Conservation (phyloP, 495 filamentous ascomycete genomes). For the Hypoxylon rickii region DNA sequence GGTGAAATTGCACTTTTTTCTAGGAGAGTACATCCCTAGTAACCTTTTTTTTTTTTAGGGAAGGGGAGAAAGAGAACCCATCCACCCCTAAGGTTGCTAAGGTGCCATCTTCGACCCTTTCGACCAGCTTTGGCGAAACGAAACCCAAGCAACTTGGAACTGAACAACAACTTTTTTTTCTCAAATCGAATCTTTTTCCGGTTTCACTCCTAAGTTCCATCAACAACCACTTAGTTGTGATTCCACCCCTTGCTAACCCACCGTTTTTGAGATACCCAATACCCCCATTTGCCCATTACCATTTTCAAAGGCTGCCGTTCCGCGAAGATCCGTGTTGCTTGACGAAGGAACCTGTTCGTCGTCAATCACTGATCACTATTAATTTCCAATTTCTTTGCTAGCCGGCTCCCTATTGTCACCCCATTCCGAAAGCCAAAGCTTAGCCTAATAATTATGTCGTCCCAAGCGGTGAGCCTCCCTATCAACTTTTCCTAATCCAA, state of each 20-base stretch:
- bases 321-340: constrained; percentile 32
- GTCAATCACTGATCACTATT: constrained; percentile 24
- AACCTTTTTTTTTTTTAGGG: constrained; percentile 12
- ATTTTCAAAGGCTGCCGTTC: no score
- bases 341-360: constrained; percentile 18
- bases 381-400: constrained; percentile 35
- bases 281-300: neutral
- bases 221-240: constrained; percentile 22
- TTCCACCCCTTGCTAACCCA: constrained; percentile 17
- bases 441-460: constrained; percentile 43
- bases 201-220: constrained; percentile 27
- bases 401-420: constrained; percentile 27
- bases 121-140: constrained; percentile 24
- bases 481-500: constrained; percentile 29
- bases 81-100: no score
- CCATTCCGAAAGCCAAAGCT: constrained; percentile 28
- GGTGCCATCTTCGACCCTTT: no score
- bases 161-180: constrained; percentile 16
- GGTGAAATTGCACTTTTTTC: constrained; percentile 33
- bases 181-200: constrained; percentile 26
- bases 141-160: no score
- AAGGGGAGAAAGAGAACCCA: constrained; percentile 10
- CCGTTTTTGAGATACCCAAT: constrained; percentile 33
- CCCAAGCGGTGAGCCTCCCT: constrained; percentile 45
- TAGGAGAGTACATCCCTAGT: neutral